Evolutionary conservation across 768 basidiomycete species (phyloP).

Genomic region (Rickenella mellea): DNA sequence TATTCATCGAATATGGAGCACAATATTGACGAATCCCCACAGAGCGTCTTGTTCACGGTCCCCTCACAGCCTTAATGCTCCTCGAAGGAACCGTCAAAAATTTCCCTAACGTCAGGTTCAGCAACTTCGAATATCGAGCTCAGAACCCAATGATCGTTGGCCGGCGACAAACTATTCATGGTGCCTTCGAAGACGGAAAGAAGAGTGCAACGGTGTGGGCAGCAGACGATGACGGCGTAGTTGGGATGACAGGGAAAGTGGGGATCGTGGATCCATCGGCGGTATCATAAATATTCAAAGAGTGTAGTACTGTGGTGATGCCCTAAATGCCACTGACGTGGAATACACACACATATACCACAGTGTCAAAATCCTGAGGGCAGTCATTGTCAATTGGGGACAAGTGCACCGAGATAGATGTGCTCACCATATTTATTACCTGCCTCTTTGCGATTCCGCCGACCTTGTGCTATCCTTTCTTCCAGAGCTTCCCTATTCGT

Average conservation of each 20-base stretch:
- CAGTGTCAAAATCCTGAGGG: background rate
- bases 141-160: constrained; percentile 54
- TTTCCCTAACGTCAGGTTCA: constrained; percentile 36
- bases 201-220: constrained; percentile 44
- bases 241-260: constrained; percentile 60
- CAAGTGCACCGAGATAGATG: background rate
- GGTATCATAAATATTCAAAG: no score
- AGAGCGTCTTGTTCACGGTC: constrained; percentile 84
- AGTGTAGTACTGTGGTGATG: no score
- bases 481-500: constrained; percentile 75
- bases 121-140: constrained; percentile 60
- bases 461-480: constrained; percentile 75
- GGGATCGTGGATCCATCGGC: constrained; percentile 10
- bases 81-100: constrained; percentile 50
- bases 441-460: constrained; percentile 78
- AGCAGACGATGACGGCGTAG: constrained; percentile 41
- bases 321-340: background rate
- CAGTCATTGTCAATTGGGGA: background rate
- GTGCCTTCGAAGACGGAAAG: constrained; percentile 30
- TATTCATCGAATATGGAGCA: background rate
- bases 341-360: background rate
- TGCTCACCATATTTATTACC: constrained; percentile 87
- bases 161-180: constrained; percentile 35
- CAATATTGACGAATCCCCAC: constrained; percentile 1
- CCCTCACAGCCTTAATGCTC: constrained; percentile 71